These are phyloP conservation scores for Epichloe festucae DNA, from an alignment of 2,329 filamentous ascomycete genomes.

Conservation along the genomic window DNA sequence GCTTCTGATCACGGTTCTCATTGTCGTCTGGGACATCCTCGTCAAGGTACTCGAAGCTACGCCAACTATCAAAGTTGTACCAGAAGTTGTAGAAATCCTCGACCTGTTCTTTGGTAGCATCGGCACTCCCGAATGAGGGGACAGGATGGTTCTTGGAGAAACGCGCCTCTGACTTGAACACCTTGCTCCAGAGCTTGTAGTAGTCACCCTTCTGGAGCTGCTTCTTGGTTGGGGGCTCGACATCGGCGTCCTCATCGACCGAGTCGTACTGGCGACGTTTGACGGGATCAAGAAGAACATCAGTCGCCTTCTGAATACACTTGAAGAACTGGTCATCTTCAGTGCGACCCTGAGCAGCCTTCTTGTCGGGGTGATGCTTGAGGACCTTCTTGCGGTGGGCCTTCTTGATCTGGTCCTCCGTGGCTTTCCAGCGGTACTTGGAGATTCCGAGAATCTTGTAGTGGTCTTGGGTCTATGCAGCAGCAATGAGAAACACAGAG, in stretches of 20 bases:
- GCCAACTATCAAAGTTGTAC: constrained; percentile 99
- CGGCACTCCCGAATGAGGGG: constrained; percentile 71
- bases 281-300: constrained; percentile 81
- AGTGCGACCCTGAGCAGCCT: constrained; percentile 72
- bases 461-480: constrained; percentile 72
- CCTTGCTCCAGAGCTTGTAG: constrained; percentile 85
- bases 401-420: constrained; percentile 96
- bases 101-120: constrained; percentile 77
- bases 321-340: constrained; percentile 99
- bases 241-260: constrained; percentile 85
- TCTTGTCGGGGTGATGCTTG: constrained; percentile 98
- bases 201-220: constrained; percentile 74
- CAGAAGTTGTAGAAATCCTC: constrained; percentile 99
- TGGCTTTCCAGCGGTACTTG: constrained; percentile 85
- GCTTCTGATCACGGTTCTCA: constrained; percentile 98
- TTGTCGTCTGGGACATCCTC: constrained; percentile 98
- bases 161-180: constrained; percentile 83
- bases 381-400: constrained; percentile 99
- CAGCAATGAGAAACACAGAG: not conserved
- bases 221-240: constrained; percentile 89
- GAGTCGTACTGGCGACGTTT: constrained; percentile 94
- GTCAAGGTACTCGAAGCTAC: constrained; percentile 94
- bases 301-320: constrained; percentile 97
- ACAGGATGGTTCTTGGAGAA: constrained; percentile 90
- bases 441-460: constrained; percentile 90